Conservation (phyloP, 2,329 filamentous ascomycete species). For the Neurospora sp. region DNA sequence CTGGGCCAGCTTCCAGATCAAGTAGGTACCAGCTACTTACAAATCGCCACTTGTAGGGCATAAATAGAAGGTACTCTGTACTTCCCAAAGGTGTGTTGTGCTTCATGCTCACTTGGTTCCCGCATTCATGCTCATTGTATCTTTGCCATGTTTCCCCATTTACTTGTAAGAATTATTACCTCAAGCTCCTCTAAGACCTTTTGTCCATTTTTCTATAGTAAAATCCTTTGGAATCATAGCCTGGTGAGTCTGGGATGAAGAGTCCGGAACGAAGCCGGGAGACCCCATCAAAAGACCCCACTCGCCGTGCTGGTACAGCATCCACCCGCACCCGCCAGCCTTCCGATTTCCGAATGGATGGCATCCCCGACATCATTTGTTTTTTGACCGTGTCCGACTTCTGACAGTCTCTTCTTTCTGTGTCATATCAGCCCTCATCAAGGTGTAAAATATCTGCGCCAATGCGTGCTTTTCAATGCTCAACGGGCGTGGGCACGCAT, state of each 20-base stretch:
- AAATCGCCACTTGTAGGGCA: not conserved
- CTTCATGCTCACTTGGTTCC: not conserved
- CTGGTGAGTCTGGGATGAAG: not conserved
- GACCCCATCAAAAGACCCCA: not conserved
- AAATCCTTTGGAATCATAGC: not conserved
- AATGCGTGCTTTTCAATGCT: not conserved
- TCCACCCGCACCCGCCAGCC: not conserved
- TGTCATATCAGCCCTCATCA: not conserved
- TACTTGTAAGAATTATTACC: not conserved
- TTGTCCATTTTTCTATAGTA: not conserved
- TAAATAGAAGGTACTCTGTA: not conserved
- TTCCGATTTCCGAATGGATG: not conserved
- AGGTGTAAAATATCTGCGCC: not conserved
- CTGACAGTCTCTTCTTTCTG: not conserved
- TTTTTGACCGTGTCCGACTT: not conserved
- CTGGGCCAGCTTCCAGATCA: not conserved
- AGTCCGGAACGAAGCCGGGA: not conserved
- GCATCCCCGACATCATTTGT: not conserved
- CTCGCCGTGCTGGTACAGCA: not conserved
- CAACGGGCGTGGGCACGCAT: not conserved
- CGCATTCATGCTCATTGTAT: not conserved
- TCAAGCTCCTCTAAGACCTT: not conserved
- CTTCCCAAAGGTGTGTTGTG: not conserved
- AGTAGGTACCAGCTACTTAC: not conserved
- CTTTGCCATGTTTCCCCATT: not conserved